Percentiles rank a stretch among this genome's conserved stretches.
Evolutionary conservation across 495 filamentous ascomycete genomes (phyloP).

Genomic region (Aspergillus mulundensis): DNA sequence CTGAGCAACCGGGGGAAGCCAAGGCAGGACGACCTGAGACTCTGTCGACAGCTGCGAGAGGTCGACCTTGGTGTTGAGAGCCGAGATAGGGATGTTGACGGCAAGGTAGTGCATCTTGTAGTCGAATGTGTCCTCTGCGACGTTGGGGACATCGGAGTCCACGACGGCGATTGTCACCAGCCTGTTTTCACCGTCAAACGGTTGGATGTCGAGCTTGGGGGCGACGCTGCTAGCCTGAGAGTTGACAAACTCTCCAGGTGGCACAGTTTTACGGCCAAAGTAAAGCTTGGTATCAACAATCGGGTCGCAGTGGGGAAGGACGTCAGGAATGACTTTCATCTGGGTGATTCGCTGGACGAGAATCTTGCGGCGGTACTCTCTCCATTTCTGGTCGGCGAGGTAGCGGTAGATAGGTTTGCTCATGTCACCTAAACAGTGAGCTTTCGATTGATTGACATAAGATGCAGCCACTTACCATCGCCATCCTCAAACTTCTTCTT

Average conservation of each 20-base stretch:
- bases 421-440: slow-evolving; percentile 68
- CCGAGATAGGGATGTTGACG: slow-evolving; percentile 57
- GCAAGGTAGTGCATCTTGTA: slow-evolving; percentile 84
- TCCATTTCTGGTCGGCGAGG: slow-evolving; percentile 85
- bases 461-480: slow-evolving; percentile 52
- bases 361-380: slow-evolving; percentile 67
- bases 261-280: slow-evolving; percentile 63
- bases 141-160: slow-evolving; percentile 84
- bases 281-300: slow-evolving; percentile 70
- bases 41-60: slow-evolving; percentile 49
- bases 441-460: neutral
- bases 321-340: slow-evolving; percentile 86
- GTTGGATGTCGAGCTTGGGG: slow-evolving; percentile 74
- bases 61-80: slow-evolving; percentile 48
- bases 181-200: slow-evolving; percentile 75
- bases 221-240: slow-evolving; percentile 62
- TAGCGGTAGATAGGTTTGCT: slow-evolving; percentile 93
- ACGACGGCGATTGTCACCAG: slow-evolving; percentile 81
- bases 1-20: slow-evolving; percentile 80
- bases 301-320: slow-evolving; percentile 81
- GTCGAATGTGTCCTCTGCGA: slow-evolving; percentile 70
- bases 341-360: slow-evolving; percentile 84
- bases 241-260: slow-evolving; percentile 74
- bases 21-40: slow-evolving; percentile 67
- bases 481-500: slow-evolving; percentile 96